A percentile compares a stretch with the other conserved stretches of the same genome.
These are phyloP conservation scores for Phaeotremella fagi DNA, from an alignment of 768 basidiomycete species.

Conservation along the genomic window DNA sequence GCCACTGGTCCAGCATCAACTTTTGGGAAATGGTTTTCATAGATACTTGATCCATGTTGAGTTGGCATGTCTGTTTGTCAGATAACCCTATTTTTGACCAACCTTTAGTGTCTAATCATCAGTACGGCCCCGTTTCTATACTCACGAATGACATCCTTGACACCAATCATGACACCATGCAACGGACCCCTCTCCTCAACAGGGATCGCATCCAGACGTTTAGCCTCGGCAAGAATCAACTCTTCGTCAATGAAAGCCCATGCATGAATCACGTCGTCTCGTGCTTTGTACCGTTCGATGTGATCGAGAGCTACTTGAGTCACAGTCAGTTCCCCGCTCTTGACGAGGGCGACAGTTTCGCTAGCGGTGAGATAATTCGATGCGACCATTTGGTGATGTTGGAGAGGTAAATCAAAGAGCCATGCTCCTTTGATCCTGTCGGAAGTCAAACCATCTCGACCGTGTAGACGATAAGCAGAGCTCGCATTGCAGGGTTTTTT, in stretches of 20 bases:
- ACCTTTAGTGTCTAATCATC: slow-evolving; percentile 20
- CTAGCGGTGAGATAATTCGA: slow-evolving; percentile 28
- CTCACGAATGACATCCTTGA: slow-evolving; percentile 38
- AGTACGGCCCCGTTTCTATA: no score
- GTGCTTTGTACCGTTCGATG: slow-evolving; percentile 22
- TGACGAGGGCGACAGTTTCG: slow-evolving; percentile 21
- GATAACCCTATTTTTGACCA: slow-evolving; percentile 1
- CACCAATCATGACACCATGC: slow-evolving; percentile 28
- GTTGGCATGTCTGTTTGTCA: slow-evolving; percentile 43
- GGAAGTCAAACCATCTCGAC: no score
- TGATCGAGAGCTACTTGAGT: slow-evolving; percentile 21
- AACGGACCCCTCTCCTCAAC: slow-evolving; percentile 25
- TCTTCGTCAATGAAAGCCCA: slow-evolving; percentile 28
- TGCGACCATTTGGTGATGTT: no score
- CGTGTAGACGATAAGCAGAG: no score
- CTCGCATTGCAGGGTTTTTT: no score
- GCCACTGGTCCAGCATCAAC: slow-evolving; percentile 35
- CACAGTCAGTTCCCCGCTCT: slow-evolving; percentile 12
- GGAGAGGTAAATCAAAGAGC: no score
- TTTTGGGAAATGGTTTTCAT: slow-evolving; percentile 22
- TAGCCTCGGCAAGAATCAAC: slow-evolving; percentile 17
- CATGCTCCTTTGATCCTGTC: no score
- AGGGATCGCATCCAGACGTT: slow-evolving; percentile 22
- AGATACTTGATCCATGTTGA: slow-evolving; percentile 37
- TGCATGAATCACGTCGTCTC: slow-evolving; percentile 16